Evolutionary conservation across 345 rosid genomes (phyloP).

Genomic region (Boechera retrofracta): DNA sequence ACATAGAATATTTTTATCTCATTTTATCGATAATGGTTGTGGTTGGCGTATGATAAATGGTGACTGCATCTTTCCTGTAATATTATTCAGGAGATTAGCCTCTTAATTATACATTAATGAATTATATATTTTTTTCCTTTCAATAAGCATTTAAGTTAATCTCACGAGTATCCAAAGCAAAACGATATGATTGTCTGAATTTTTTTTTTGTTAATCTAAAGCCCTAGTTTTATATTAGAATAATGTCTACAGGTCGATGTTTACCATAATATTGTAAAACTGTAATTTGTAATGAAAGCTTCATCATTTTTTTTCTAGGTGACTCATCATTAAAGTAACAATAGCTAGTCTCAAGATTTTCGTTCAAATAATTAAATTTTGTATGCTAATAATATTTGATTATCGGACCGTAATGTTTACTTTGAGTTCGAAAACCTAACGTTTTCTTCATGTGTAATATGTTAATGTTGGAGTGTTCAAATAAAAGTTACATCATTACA

Average conservation of each 20-base stretch:
- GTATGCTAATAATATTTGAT: background rate
- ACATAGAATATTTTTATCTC: background rate
- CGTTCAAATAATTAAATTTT: background rate
- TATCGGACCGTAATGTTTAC: background rate
- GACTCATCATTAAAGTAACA: background rate
- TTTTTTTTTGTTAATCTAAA: background rate
- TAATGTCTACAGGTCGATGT: background rate
- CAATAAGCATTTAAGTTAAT: background rate
- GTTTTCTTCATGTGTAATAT: too few relatives aligned
- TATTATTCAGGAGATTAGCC: background rate
- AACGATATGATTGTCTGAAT: background rate
- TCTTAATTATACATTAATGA: background rate
- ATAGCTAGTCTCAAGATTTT: background rate
- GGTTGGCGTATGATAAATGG: background rate
- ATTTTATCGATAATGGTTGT: conserved; percentile 1
- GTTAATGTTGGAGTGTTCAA: too few relatives aligned
- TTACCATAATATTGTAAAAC: background rate
- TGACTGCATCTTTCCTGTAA: background rate
- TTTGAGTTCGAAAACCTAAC: too few relatives aligned
- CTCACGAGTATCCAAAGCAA: background rate
- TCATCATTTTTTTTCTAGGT: background rate
- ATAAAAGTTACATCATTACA: background rate
- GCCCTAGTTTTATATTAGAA: background rate
- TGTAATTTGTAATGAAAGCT: background rate
- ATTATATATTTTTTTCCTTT: background rate